Conservation (phyloP, 1,284 basidiomycete species). For the Pisolithus thermaeus region DNA sequence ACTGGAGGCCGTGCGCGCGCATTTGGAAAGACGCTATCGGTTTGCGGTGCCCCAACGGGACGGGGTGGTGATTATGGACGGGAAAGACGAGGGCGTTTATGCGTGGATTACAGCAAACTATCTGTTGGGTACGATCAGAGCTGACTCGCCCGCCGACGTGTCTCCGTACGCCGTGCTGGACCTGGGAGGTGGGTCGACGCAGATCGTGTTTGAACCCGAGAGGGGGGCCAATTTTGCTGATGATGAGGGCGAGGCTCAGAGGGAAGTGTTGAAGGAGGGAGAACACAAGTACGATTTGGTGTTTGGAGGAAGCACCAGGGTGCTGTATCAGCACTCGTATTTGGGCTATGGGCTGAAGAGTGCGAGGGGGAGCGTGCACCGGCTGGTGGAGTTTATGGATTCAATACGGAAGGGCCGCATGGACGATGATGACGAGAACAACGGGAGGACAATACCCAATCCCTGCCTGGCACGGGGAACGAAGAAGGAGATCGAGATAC, state of each 20-base stretch:
- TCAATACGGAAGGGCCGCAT: constrained; percentile 30
- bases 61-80: constrained; percentile 89
- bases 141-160: constrained; percentile 40
- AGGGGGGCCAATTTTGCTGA: constrained; percentile 31
- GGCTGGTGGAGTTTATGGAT: constrained; percentile 85
- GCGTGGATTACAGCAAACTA: constrained; percentile 99
- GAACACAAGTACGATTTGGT: constrained; percentile 90
- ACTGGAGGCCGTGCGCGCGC: constrained; percentile 66
- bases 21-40: constrained; percentile 64
- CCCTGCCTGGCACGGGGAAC: constrained; percentile 79
- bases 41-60: constrained; percentile 66
- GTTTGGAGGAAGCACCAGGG: constrained; percentile 68
- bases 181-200: constrained; percentile 94
- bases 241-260: constrained; percentile 31
- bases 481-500: constrained; percentile 62
- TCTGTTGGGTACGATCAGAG: constrained; percentile 69
- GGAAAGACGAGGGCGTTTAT: constrained; percentile 94
- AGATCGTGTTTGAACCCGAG: constrained; percentile 94
- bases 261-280: constrained; percentile 64
- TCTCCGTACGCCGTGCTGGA: constrained; percentile 92
- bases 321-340: constrained; percentile 93
- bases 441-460: constrained; percentile 39
- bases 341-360: constrained; percentile 95
- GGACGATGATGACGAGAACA: constrained; percentile 10
- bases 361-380: constrained; percentile 82